Conservation (phyloP, 257 asterid genomes). For the Nicotiana attenuata region DNA sequence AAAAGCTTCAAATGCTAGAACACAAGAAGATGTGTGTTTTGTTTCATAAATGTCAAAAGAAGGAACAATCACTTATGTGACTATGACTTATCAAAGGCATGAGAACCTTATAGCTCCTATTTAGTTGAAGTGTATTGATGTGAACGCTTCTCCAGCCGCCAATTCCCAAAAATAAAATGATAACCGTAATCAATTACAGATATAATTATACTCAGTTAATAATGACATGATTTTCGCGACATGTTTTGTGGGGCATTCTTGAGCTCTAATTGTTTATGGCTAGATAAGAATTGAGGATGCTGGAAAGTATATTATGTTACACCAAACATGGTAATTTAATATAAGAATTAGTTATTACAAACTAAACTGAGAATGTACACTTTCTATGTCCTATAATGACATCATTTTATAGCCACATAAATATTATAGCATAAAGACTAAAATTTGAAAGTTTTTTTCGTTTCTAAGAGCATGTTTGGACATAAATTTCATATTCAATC, state of each 20-base stretch:
- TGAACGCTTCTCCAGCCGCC: constrained; percentile 10
- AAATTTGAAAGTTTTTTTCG: no score
- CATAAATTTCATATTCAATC: no score
- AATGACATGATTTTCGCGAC: neutral
- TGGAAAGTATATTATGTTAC: neutral
- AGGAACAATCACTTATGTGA: neutral
- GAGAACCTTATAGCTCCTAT: neutral
- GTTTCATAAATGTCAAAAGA: neutral
- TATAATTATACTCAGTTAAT: constrained; percentile 6
- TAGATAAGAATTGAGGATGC: neutral
- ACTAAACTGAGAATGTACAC: neutral
- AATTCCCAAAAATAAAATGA: constrained; percentile 10
- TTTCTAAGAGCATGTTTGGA: no score
- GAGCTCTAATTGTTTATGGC: neutral
- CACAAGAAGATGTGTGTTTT: neutral
- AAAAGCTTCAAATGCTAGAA: no score
- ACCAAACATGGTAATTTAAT: neutral
- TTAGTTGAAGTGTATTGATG: constrained; percentile 6
- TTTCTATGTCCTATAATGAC: no score
- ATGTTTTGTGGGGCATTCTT: neutral
- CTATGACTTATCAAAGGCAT: neutral
- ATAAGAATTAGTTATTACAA: neutral
- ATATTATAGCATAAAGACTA: no score
- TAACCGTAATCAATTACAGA: neutral
- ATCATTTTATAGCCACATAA: no score